Evolutionary conservation across 495 filamentous ascomycete genomes (phyloP).

Genomic region (Trichocladium antarcticum): DNA sequence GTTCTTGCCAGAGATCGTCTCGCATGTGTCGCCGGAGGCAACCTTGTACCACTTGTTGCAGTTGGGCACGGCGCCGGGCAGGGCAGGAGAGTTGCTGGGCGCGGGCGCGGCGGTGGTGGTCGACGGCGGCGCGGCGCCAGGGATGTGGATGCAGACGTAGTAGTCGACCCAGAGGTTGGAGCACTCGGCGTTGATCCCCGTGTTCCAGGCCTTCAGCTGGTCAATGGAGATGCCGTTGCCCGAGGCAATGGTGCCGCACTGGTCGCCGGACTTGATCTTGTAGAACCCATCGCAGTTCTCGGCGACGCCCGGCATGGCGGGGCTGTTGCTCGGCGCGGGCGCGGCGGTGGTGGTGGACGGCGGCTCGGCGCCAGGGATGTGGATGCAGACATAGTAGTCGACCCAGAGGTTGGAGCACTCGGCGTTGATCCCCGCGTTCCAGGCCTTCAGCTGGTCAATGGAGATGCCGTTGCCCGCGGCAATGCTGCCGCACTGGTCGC

Average conservation of each 20-base stretch:
- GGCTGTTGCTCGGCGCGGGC: too few relatives aligned
- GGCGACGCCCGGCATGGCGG: not conserved
- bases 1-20: too few relatives aligned
- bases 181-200: constrained; percentile 16
- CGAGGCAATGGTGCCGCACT: constrained; percentile 31
- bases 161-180: constrained; percentile 6
- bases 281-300: not conserved
- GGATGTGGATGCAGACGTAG: constrained; percentile 11
- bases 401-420: constrained; percentile 8
- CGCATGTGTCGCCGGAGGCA: too few relatives aligned
- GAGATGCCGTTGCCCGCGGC: constrained; percentile 22
- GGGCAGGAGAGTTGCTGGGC: too few relatives aligned
- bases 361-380: not conserved
- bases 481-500: constrained; percentile 35
- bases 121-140: too few relatives aligned
- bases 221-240: constrained; percentile 19
- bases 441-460: constrained; percentile 20
- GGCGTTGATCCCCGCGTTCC: constrained; percentile 32
- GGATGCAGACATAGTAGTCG: constrained; percentile 13
- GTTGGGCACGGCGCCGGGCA: too few relatives aligned
- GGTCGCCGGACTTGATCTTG: constrained; percentile 21
- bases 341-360: too few relatives aligned
- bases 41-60: too few relatives aligned
- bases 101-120: too few relatives aligned
- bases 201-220: constrained; percentile 28